phyloP scores from a whole-genome alignment of 306 rosid species.

The Hippophae gyantsensis region DNA sequence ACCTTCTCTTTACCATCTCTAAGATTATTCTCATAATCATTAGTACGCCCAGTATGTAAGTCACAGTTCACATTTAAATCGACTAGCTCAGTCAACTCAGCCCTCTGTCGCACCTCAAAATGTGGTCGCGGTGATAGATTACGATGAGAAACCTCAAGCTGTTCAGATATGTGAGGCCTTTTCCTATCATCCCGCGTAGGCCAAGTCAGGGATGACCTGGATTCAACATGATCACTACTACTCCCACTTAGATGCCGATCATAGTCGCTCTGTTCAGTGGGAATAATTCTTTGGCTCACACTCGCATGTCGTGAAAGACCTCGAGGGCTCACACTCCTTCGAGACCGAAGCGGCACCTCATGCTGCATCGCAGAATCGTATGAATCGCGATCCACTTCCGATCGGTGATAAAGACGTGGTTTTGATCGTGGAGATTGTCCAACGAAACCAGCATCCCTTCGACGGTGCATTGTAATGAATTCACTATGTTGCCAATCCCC shows the following conservation, averaged over 20 bases:
- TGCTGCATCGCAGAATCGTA: constrained; percentile 17
- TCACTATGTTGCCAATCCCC: too few species aligned
- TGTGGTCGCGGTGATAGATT: constrained; percentile 41
- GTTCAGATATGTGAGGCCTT: constrained; percentile 44
- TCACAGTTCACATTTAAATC: constrained; percentile 31
- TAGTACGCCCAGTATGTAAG: constrained; percentile 13
- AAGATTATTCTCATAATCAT: too few species aligned
- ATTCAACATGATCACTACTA: constrained; percentile 26
- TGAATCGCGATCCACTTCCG: constrained; percentile 26
- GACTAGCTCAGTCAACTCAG: constrained; percentile 26
- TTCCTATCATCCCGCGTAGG: constrained; percentile 33
- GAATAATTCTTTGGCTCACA: constrained; percentile 31
- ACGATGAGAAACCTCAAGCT: constrained; percentile 20
- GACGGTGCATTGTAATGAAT: constrained; percentile 37
- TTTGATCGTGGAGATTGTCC: constrained; percentile 28
- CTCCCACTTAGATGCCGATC: constrained; percentile 43
- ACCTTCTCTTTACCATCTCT: too few species aligned
- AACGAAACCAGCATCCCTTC: constrained; percentile 42
- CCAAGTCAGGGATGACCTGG: constrained; percentile 38
- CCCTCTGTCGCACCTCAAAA: constrained; percentile 33
- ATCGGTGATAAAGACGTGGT: constrained; percentile 30
- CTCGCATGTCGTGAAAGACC: constrained; percentile 28
- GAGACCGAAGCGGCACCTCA: constrained; percentile 32
- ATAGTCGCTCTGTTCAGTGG: constrained; percentile 44
- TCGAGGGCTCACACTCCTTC: constrained; percentile 53